phyloP scores from a whole-genome alignment of 768 basidiomycete species.

The Auriscalpium vulgare region DNA sequence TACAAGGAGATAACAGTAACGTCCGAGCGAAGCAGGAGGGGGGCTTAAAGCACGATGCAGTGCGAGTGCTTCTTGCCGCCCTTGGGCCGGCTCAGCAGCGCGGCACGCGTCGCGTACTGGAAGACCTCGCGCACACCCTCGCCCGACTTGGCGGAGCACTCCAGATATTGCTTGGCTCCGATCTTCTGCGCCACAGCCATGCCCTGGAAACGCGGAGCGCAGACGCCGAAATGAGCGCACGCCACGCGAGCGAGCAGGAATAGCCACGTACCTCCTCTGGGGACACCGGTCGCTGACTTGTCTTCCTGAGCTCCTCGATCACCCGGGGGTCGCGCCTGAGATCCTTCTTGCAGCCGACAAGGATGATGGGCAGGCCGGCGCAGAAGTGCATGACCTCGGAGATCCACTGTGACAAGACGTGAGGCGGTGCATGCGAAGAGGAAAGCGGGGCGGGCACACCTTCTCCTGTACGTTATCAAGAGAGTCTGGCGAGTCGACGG shows the following conservation, averaged over 20 bases:
- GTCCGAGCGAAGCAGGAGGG: neutral
- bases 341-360: conserved; percentile 99
- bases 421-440: neutral
- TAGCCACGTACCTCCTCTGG: conserved; percentile 68
- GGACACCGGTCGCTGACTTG: conserved; percentile 89
- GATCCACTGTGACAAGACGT: conserved; percentile 66
- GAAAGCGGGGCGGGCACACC: conserved; percentile 39
- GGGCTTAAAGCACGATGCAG: conserved; percentile 38
- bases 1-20: conserved; percentile 4
- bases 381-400: conserved; percentile 99
- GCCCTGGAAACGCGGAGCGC: conserved; percentile 43
- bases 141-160: conserved; percentile 93
- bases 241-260: neutral
- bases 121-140: conserved; percentile 98
- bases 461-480: conserved; percentile 99
- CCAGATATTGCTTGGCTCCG: conserved; percentile 91
- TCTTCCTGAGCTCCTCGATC: conserved; percentile 90
- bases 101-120: conserved; percentile 93
- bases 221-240: conserved; percentile 1
- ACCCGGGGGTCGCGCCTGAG: conserved; percentile 88
- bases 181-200: conserved; percentile 96
- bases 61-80: conserved; percentile 30
- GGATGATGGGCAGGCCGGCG: conserved; percentile 86
- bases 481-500: conserved; percentile 95
- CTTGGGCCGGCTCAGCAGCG: conserved; percentile 59